Base-by-base conservation (phyloP, 75 land plant genomes). In the Azolla pinnata region DNA sequence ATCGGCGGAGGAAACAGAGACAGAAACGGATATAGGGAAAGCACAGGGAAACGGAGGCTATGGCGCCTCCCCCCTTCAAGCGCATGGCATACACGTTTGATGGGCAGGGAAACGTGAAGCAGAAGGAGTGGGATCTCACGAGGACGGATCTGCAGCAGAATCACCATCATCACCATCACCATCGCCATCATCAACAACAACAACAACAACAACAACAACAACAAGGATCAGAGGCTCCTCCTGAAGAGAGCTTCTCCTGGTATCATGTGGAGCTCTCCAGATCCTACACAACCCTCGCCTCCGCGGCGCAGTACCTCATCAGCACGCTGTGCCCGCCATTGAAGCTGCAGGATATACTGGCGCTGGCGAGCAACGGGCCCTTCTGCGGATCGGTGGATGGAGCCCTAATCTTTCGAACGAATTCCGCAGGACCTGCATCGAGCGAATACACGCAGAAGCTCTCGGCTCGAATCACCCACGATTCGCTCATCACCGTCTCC, bases 211-310 rank as follows among this genome's bases (percentile, higher is more conserved):
- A n/a, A n/a, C n/a, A n/a, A n/a, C n/a, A n/a, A n/a, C n/a, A n/a
- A n/a, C n/a, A n/a, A n/a, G n/a, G n/a, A n/a, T n/a, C n/a, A n/a
- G n/a, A n/a, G n/a, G n/a, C n/a, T n/a, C n/a, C 21, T 16, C n/a
- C 34, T 29, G 84, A 79, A 1, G 56, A 49, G 7, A 70, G 75
- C 24, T 90, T 90, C 42, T 71, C 69, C 57, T 90, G 96, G 96
- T 86, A 83, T 61, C 96, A 90, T 68, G 90, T 90, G 0, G 90
- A 90, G 68, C 80, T 90, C 23, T 87, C 96, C 0, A 73, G 78
- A 53, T 81, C 76, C 0, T 71, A 73, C 40, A 79, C 75, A 54
- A 80, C 67, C 55, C 79, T 86, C 12, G 57, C 84, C 16, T 60
- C 76, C 19, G 71, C 76, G 16, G 87, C 96, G 4, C 87, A 90